These are phyloP conservation scores for Syncephalastrum racemosum DNA, from an alignment of 371 early-diverging fungal genomes.

Conservation along the genomic window DNA sequence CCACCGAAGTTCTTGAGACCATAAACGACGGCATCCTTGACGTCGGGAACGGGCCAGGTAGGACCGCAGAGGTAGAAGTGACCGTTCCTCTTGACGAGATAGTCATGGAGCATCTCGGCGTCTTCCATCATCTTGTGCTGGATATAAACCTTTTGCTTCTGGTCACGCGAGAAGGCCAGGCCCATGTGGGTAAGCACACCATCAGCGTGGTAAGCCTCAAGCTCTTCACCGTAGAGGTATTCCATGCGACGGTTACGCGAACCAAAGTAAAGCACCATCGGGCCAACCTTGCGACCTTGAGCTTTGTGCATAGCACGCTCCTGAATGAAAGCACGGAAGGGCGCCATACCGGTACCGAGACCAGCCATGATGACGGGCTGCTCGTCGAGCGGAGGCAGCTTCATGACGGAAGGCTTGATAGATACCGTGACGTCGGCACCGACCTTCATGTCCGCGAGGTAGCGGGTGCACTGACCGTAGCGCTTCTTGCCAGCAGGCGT, in stretches of 20 bases:
- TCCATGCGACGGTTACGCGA: slow-evolving; percentile 89
- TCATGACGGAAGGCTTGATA: slow-evolving; percentile 95
- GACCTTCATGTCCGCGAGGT: slow-evolving; percentile 66
- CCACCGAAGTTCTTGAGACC: slow-evolving; percentile 67
- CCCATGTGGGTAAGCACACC: slow-evolving; percentile 83
- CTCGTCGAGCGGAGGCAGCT: slow-evolving; percentile 76
- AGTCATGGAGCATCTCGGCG: slow-evolving; percentile 67
- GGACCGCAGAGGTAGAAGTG: slow-evolving; percentile 95
- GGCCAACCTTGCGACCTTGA: slow-evolving; percentile 81
- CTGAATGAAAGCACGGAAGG: slow-evolving; percentile 95
- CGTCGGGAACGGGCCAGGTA: slow-evolving; percentile 94
- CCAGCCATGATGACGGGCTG: slow-evolving; percentile 96
- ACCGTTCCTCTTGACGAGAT: slow-evolving; percentile 73
- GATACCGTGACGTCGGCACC: slow-evolving; percentile 80
- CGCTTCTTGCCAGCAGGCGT: slow-evolving; percentile 64
- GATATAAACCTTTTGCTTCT: slow-evolving; percentile 90
- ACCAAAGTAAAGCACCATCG: slow-evolving; percentile 94
- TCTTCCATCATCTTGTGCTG: slow-evolving; percentile 93
- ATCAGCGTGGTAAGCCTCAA: slow-evolving; percentile 88
- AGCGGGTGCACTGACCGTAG: slow-evolving; percentile 90
- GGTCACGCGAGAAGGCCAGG: slow-evolving; percentile 93
- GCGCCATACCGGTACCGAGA: slow-evolving; percentile 97
- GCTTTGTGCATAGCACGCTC: slow-evolving; percentile 80
- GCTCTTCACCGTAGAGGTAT: slow-evolving; percentile 92
- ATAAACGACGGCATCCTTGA: slow-evolving; percentile 85